phyloP scores from a whole-genome alignment of 2,329 filamentous ascomycete species.

The Clarireedia paspali region DNA sequence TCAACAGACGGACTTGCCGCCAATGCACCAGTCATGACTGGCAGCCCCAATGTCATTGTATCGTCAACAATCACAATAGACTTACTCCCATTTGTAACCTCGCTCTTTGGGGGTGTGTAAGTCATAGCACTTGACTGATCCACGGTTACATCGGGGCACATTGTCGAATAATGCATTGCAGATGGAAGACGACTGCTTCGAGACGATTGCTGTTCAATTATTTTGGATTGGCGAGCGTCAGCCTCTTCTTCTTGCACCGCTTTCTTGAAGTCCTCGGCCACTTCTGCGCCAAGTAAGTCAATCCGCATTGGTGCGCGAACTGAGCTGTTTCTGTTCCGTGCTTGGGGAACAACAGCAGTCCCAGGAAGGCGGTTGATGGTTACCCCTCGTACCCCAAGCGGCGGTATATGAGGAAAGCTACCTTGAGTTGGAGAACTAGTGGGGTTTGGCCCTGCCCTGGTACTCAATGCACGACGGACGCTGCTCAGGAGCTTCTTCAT shows the following conservation, averaged over 20 bases:
- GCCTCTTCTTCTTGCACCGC: conserved; percentile 58
- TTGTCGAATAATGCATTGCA: conserved; percentile 19
- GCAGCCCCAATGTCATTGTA: conserved; percentile 36
- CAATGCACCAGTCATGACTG: conserved; percentile 40
- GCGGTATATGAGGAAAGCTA: conserved; percentile 28
- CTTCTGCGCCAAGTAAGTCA: conserved; percentile 73
- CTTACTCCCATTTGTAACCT: conserved; percentile 66
- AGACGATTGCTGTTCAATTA: conserved; percentile 20
- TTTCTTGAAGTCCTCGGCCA: conserved; percentile 70
- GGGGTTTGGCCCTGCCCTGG: conserved; percentile 24
- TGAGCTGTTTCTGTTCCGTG: conserved; percentile 37
- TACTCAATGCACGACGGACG: conserved; percentile 75
- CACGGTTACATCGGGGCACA: conserved; percentile 21
- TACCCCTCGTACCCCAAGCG: conserved; percentile 33
- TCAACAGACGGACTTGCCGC: conserved; percentile 41
- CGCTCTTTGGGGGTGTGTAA: conserved; percentile 17
- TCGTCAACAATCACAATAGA: conserved; percentile 73
- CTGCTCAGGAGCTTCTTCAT: conserved; percentile 84
- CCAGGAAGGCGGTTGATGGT: conserved; percentile 52
- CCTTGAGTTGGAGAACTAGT: conserved; percentile 30
- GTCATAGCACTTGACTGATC: conserved; percentile 13
- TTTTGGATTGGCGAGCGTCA: conserved; percentile 18
- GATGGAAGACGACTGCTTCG: conserved; percentile 14
- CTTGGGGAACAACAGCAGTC: conserved; percentile 52
- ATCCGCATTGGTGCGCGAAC: conserved; percentile 55